Evolutionary conservation across 2,329 filamentous ascomycete genomes (phyloP), one percentile per base, ranked within the genome.

Genomic region (Fusarium duplospermum): DNA sequence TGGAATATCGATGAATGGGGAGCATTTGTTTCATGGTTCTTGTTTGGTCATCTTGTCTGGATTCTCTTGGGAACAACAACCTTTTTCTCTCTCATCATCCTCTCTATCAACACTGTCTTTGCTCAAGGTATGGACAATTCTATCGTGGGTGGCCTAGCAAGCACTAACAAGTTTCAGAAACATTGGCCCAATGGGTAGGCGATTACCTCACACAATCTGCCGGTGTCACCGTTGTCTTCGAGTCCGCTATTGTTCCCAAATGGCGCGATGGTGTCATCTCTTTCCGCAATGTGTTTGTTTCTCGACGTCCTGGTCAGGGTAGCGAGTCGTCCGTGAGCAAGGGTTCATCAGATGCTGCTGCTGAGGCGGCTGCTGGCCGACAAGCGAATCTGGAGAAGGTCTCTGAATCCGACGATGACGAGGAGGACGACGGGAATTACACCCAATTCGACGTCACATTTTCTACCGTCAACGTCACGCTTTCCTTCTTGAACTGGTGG

Each of bases 401-500:
- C 14, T 50, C 73, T 20, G 86, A 88, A 33, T 50, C 24, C 14
- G 24, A 50, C 9, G 45, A 50, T 9, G 45, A 29, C 16, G 82
- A 85, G 2, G 80, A 83, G 40, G 95, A 98, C 79, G 96, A 98
- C 80, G 94, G 94, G 20, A 99, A 99, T 80, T 99, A 98, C 82
- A 98, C 95, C 0, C 96, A 99, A 77, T 99, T 98, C 77, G 96
- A 99, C 79, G 87, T 99, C 18, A 98, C 95, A 0, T 94, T 99
- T 68, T 94, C 96, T 72, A 97, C 94, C 1, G 94, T 99, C 71
- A 98, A 99, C 79, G 96, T 99, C 47, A 98, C 96, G 0, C 83
- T 99, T 29, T 99, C 96, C 0, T 98, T 99, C 77, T 89, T 95
- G n/a, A 98, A 98, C 81, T 99, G 96, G 96, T 97, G 97, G 90